Base-by-base conservation (phyloP, 805 yeast species). In the Cyberlindnera xishuangbannaensis region DNA sequence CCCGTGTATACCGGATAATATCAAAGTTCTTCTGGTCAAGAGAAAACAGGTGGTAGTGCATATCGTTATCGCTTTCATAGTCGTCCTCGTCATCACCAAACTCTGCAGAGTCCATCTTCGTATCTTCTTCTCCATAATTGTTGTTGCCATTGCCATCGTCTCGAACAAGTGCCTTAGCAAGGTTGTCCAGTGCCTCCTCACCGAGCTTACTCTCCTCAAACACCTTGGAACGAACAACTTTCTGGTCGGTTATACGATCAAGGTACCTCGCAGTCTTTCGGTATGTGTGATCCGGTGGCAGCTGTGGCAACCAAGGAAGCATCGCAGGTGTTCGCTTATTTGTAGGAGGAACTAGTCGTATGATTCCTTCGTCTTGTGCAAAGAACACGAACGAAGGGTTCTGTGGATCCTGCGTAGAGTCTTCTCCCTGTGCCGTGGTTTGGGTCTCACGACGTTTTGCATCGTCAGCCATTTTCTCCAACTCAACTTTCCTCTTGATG, bases 231-330 rank as follows among this genome's bases (percentile, higher is more conserved):
- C 90, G 67, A 34, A 90, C 67, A 37, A 71, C 64, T 43, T 80
- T 74, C 40, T 88, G 84, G 49, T 85, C 90, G 2, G 78, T 71
- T 12, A 78, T 59, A 15, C 78, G 65, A 16, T 73, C 64, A 36
- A 78, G 68, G 53, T 65, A 87, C 42, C 69, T 68, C 0, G 95
- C 82, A 0, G 95, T 83, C 36, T 78, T 72, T 56, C 75, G 77
- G 54, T 82, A 90, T 0, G 97, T 90, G 57, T 88, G 94, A 49
- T 86, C 95, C 0, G 97, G 95, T 1, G 98, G 98, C 18, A 90
- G 66, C 10, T 76, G 76, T 0, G 98, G 98, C 46, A 90, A 61
- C 78, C 87, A 87, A 6, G 61, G 51, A 1, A 94, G 94, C 7
- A 84, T 68, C 39, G 74, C 73, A 5, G 55, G 51, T 30, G 61